Evolutionary conservation across 164 flowering plant species (phyloP).

Genomic region (Piper longum): DNA sequence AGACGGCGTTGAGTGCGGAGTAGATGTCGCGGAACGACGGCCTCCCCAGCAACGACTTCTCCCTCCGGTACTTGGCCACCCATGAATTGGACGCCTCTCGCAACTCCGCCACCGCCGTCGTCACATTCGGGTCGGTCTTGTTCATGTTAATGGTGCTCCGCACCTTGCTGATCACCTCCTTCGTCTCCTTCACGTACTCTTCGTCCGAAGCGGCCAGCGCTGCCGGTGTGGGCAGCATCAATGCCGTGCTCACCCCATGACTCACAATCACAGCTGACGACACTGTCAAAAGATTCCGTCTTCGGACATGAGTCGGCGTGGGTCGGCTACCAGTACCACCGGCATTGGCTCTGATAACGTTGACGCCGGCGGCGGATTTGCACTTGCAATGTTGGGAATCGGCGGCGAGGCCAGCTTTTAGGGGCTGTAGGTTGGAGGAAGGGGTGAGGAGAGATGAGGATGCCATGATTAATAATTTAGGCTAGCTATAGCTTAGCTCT

Average conservation of each 20-base stretch:
- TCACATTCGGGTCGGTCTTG: slow-evolving; percentile 57
- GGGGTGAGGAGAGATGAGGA: slow-evolving; percentile 61
- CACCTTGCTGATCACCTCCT: slow-evolving; percentile 67
- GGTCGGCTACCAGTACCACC: slow-evolving; percentile 1
- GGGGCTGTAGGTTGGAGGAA: slow-evolving; percentile 33
- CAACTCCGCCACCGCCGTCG: slow-evolving; percentile 58
- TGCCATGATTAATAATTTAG: slow-evolving; percentile 25
- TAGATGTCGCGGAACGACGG: slow-evolving; percentile 80
- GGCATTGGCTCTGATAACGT: slow-evolving; percentile 8
- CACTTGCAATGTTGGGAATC: slow-evolving; percentile 11
- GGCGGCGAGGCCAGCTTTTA: slow-evolving; percentile 11
- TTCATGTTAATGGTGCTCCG: slow-evolving; percentile 55
- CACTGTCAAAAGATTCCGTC: slow-evolving; percentile 25
- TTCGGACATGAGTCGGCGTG: slow-evolving; percentile 5
- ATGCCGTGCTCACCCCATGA: slow-evolving; percentile 7
- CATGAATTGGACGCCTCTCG: slow-evolving; percentile 73
- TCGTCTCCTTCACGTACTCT: slow-evolving; percentile 71
- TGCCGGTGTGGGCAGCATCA: slow-evolving; percentile 22
- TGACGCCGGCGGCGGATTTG: slow-evolving; percentile 8
- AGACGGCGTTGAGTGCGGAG: slow-evolving; percentile 86
- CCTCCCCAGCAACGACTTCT: slow-evolving; percentile 63
- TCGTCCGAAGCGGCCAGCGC: slow-evolving; percentile 42
- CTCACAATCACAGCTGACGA: slow-evolving; percentile 1
- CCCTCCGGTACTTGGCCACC: slow-evolving; percentile 96
- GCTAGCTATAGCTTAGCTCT: neutral